phyloP scores from a whole-genome alignment of 2,329 filamentous ascomycete genomes.

The Magnaporthiopsis incrustans region DNA sequence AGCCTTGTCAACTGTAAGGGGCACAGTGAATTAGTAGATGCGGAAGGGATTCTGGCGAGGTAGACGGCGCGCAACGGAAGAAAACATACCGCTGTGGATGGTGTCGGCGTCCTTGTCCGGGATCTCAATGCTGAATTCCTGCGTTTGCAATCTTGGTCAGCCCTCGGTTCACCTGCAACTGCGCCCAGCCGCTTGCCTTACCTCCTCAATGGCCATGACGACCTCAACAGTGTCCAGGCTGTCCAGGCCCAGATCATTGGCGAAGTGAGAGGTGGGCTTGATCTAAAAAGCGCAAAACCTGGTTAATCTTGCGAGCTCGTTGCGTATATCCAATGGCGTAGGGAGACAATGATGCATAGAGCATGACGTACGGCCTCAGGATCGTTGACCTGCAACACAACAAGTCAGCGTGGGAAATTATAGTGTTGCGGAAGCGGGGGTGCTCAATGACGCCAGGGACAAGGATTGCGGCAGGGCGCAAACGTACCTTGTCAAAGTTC shows the following conservation, averaged over 20 bases:
- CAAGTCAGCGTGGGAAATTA: neutral
- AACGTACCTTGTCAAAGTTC: slow-evolving; percentile 90
- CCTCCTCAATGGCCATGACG: slow-evolving; percentile 99
- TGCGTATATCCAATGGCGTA: neutral
- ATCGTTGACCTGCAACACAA: slow-evolving; percentile 54
- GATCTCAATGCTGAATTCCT: slow-evolving; percentile 83
- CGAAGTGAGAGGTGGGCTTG: slow-evolving; percentile 67
- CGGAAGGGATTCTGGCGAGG: neutral
- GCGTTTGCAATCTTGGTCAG: slow-evolving; percentile 5
- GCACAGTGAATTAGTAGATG: slow-evolving; percentile 9
- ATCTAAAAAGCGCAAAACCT: slow-evolving; percentile 51
- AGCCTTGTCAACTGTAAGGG: slow-evolving; percentile 71
- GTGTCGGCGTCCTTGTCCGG: slow-evolving; percentile 93
- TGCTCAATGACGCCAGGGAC: slow-evolving; percentile 5
- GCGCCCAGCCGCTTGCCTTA: slow-evolving; percentile 27
- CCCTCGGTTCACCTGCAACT: slow-evolving; percentile 10
- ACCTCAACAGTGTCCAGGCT: slow-evolving; percentile 73
- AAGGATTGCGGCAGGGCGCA: neutral
- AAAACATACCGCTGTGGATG: slow-evolving; percentile 79
- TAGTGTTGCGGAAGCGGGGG: slow-evolving; percentile 16
- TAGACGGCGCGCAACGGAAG: too few relatives aligned
- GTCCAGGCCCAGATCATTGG: slow-evolving; percentile 17
- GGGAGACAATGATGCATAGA: neutral
- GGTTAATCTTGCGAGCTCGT: neutral
- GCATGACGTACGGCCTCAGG: slow-evolving; percentile 47